phyloP scores from a whole-genome alignment of 2,329 filamentous ascomycete species.

The Sphaerulina musiva region DNA sequence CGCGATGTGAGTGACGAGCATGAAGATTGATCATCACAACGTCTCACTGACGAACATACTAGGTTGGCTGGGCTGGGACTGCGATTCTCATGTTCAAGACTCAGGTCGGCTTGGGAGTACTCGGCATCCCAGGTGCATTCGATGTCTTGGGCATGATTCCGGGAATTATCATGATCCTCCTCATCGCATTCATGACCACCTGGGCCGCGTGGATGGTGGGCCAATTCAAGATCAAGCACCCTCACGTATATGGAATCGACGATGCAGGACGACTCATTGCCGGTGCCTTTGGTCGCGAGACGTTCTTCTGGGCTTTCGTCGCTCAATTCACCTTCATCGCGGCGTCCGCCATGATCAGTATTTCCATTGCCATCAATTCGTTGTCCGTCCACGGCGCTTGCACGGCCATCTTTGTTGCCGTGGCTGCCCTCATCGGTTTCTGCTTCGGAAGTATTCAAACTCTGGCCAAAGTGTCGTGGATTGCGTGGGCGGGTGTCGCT shows the following conservation, averaged over 20 bases:
- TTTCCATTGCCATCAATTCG: constrained; percentile 25
- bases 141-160: constrained; percentile 44
- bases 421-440: constrained; percentile 38
- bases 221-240: constrained; percentile 49
- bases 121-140: constrained; percentile 41
- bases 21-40: not conserved
- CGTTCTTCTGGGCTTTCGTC: constrained; percentile 35
- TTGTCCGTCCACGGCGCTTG: constrained; percentile 29
- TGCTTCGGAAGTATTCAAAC: constrained; percentile 34
- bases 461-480: constrained; percentile 31
- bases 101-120: constrained; percentile 43
- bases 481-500: constrained; percentile 33
- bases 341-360: constrained; percentile 34
- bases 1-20: constrained; percentile 22
- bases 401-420: constrained; percentile 38
- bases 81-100: constrained; percentile 42
- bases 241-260: constrained; percentile 52
- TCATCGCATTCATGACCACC: constrained; percentile 41
- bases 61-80: constrained; percentile 39
- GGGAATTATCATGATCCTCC: constrained; percentile 40
- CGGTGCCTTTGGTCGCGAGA: constrained; percentile 46
- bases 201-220: constrained; percentile 48
- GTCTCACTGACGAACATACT: not conserved
- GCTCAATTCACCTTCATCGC: constrained; percentile 23
- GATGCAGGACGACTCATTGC: constrained; percentile 52